These are phyloP conservation scores for Phyllosticta paracitricarpa DNA, from an alignment of 2,329 filamentous ascomycete species.

Conservation along the genomic window DNA sequence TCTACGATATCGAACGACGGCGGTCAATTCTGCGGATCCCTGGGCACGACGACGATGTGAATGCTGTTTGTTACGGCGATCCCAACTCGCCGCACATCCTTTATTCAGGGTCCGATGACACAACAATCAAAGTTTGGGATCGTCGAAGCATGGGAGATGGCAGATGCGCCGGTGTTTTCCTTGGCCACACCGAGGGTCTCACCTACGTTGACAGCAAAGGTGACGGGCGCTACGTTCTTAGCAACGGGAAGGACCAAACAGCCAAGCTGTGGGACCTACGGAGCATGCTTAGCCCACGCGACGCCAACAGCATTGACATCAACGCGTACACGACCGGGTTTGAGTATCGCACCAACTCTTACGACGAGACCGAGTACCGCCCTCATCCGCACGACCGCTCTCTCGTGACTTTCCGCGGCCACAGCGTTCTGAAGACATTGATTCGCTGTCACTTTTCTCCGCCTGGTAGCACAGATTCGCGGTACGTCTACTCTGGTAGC, in stretches of 20 bases:
- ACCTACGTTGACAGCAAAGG: conserved; percentile 72
- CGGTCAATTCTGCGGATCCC: conserved; percentile 62
- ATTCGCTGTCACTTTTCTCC: conserved; percentile 96
- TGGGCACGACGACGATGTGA: conserved; percentile 82
- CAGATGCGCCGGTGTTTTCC: conserved; percentile 53
- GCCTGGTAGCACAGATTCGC: conserved; percentile 70
- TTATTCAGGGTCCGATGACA: conserved; percentile 92
- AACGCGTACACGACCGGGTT: conserved; percentile 53
- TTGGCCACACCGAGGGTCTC: conserved; percentile 55
- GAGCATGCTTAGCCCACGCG: conserved; percentile 70
- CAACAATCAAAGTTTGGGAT: conserved; percentile 93
- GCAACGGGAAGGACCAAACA: conserved; percentile 90
- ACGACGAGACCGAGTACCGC: conserved; percentile 55
- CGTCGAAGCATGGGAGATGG: conserved; percentile 57
- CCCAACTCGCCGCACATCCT: conserved; percentile 81
- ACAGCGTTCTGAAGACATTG: conserved; percentile 77
- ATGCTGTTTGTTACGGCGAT: conserved; percentile 93
- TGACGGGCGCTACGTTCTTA: conserved; percentile 80
- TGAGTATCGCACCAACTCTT: conserved; percentile 63
- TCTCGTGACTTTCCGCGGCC: conserved; percentile 85
- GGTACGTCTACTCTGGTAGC: conserved; percentile 89
- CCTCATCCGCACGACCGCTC: conserved; percentile 80
- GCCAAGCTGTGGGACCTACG: conserved; percentile 96
- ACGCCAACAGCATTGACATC: conserved; percentile 48
- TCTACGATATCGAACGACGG: conserved; percentile 83